Evolutionary conservation across 345 rosid genomes (phyloP).

Genomic region (Barbarea vulgaris): DNA sequence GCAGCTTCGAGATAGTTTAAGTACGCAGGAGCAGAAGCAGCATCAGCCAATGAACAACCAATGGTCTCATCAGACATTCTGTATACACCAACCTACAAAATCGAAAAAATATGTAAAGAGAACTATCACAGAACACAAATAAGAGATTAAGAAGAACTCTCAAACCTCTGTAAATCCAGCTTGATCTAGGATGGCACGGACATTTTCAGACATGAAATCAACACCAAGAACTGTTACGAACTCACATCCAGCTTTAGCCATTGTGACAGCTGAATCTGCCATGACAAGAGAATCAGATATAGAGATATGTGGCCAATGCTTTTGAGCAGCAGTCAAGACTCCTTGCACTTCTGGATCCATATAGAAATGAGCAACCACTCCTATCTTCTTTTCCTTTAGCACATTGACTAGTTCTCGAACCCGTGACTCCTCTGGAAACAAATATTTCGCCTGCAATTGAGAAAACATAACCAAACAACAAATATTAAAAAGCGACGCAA

Average conservation of each 20-base stretch:
- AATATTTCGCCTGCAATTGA: conserved; percentile 66
- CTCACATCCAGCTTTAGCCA: conserved; percentile 93
- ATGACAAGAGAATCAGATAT: conserved; percentile 94
- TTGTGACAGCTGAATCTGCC: conserved; percentile 95
- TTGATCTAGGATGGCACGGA: conserved; percentile 94
- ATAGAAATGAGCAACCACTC: conserved; percentile 91
- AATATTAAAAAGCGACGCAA: not conserved
- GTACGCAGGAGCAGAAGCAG: conserved; percentile 86
- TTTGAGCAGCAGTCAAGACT: conserved; percentile 86
- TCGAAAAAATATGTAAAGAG: conserved; percentile 8
- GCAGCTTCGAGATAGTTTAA: conserved; percentile 77
- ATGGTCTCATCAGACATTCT: conserved; percentile 90
- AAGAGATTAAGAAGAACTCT: not conserved
- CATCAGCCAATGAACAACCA: conserved; percentile 97
- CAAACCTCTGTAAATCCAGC: conserved; percentile 81
- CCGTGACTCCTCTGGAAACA: conserved; percentile 71
- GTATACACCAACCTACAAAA: conserved; percentile 81
- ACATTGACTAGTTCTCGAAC: conserved; percentile 69
- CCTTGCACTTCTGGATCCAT: conserved; percentile 99
- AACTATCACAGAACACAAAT: not conserved
- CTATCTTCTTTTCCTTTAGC: conserved; percentile 85
- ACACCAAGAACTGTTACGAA: conserved; percentile 90
- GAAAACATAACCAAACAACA: conserved; percentile 8
- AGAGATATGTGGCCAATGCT: conserved; percentile 89
- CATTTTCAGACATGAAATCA: conserved; percentile 98